A percentile compares a stretch with the other conserved stretches of the same genome.
phyloP scores from a whole-genome alignment of 2,329 filamentous ascomycete genomes.

The Aspergillus pseudonomiae region DNA sequence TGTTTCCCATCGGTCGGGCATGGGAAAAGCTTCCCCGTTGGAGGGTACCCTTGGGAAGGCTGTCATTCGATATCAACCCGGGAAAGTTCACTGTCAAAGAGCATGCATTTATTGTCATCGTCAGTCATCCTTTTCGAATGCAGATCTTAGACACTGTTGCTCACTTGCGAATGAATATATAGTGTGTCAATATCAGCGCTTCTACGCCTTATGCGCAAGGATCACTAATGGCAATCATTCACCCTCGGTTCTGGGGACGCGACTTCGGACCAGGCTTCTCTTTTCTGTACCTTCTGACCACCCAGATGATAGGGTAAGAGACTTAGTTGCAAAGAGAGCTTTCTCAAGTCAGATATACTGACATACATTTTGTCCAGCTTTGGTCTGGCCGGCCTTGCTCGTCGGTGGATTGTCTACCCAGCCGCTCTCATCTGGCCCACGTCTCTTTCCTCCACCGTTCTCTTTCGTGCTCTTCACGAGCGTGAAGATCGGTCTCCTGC shows the following conservation, averaged over 20 bases:
- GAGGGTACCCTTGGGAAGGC: conserved; percentile 23
- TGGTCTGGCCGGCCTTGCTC: conserved; percentile 24
- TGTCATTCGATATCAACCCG: conserved; percentile 27
- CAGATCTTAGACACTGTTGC: background rate
- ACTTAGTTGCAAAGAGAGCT: background rate
- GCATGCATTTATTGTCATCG: conserved; percentile 29
- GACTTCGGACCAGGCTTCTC: conserved; percentile 37
- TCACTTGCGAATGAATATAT: background rate
- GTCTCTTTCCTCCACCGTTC: conserved; percentile 24
- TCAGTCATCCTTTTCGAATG: conserved; percentile 7
- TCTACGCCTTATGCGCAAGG: conserved; percentile 30
- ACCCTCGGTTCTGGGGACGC: conserved; percentile 38
- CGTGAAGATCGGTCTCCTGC: conserved; percentile 16
- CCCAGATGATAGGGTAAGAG: conserved; percentile 34
- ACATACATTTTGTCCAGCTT: conserved; percentile 11
- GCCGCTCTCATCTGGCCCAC: conserved; percentile 26
- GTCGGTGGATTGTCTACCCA: conserved; percentile 27
- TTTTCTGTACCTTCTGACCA: conserved; percentile 36
- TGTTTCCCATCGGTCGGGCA: conserved; percentile 24
- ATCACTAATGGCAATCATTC: conserved; percentile 37
- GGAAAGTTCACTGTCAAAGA: conserved; percentile 27
- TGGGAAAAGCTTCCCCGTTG: conserved; percentile 30
- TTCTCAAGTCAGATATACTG: background rate
- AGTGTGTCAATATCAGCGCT: conserved; percentile 36
- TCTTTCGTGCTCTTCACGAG: conserved; percentile 26